These are phyloP conservation scores for Mortierella claussenii DNA, from an alignment of 192 early-diverging fungal genomes.

Conservation along the genomic window DNA sequence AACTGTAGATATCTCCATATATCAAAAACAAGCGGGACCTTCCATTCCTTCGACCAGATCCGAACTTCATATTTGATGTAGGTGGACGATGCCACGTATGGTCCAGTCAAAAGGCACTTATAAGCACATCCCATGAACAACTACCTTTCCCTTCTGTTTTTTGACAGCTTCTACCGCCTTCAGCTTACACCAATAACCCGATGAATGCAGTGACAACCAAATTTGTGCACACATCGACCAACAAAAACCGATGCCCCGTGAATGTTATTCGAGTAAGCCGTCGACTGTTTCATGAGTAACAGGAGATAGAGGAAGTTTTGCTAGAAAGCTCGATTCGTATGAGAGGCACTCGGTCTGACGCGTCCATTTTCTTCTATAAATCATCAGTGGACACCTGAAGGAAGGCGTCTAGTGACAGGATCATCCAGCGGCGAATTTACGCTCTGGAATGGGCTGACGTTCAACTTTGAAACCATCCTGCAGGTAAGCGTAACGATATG, in stretches of 20 bases:
- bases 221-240: slow-evolving; percentile 93
- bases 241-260: slow-evolving; percentile 90
- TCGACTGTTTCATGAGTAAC: too few species aligned
- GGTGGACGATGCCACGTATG: slow-evolving; percentile 28
- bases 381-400: slow-evolving; percentile 98
- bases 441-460: slow-evolving; percentile 96
- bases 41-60: slow-evolving; percentile 71
- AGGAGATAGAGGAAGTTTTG: too few species aligned
- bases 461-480: slow-evolving; percentile 98
- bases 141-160: not conserved
- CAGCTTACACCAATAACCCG: slow-evolving; percentile 73
- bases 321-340: too few species aligned
- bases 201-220: slow-evolving; percentile 83
- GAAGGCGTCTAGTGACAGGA: slow-evolving; percentile 92
- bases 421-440: slow-evolving; percentile 96
- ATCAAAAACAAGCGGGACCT: slow-evolving; percentile 65
- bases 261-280: slow-evolving; percentile 86
- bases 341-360: too few species aligned
- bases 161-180: slow-evolving; percentile 73
- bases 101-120: too few species aligned
- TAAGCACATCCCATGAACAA: too few species aligned
- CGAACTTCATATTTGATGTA: slow-evolving; percentile 81
- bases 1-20: slow-evolving; percentile 32
- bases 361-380: too few species aligned
- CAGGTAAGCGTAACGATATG: slow-evolving; percentile 60